A percentile compares a stretch with the other conserved stretches of the same genome.
Conservation (phyloP, 257 asterid species). For the Thymus quinquecostatus region DNA sequence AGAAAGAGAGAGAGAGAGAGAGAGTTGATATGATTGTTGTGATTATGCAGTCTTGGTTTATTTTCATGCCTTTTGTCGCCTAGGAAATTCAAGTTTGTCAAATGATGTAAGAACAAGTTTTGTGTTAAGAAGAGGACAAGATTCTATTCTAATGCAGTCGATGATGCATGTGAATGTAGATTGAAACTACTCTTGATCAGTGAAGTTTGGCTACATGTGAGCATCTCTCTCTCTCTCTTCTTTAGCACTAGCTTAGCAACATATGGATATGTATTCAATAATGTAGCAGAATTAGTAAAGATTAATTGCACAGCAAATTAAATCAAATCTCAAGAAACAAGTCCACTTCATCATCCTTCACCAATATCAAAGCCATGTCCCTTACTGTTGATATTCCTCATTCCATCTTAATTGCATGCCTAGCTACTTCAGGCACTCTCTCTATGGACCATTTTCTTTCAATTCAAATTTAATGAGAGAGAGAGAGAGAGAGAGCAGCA, state of each 20-base stretch:
- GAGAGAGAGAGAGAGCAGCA: slow-evolving; percentile 4
- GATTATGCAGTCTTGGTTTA: slow-evolving; percentile 1
- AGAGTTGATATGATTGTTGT: not conserved
- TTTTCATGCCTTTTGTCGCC: slow-evolving; percentile 16
- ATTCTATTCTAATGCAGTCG: slow-evolving; percentile 3
- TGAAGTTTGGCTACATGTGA: not conserved
- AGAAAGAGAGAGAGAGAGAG: too few relatives aligned
- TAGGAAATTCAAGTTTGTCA: not conserved
- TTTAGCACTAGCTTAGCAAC: not conserved
- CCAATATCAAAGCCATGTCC: slow-evolving; percentile 24
- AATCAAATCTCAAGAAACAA: slow-evolving; percentile 22
- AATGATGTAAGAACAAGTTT: slow-evolving; percentile 5
- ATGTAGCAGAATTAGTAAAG: too few relatives aligned
- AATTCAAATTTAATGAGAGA: slow-evolving; percentile 13
- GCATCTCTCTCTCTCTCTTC: not conserved
- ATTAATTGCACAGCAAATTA: not conserved
- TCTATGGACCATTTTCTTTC: slow-evolving; percentile 21
- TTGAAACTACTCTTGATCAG: not conserved
- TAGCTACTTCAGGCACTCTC: slow-evolving; percentile 34
- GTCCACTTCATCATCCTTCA: slow-evolving; percentile 17
- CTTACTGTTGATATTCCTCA: slow-evolving; percentile 12
- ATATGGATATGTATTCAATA: too few relatives aligned
- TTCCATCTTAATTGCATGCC: slow-evolving; percentile 38
- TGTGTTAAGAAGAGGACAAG: not conserved
- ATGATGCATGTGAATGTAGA: slow-evolving; percentile 9